phyloP scores from a whole-genome alignment of 2,329 filamentous ascomycete genomes.

The Aspergillus pseudoterreus region DNA sequence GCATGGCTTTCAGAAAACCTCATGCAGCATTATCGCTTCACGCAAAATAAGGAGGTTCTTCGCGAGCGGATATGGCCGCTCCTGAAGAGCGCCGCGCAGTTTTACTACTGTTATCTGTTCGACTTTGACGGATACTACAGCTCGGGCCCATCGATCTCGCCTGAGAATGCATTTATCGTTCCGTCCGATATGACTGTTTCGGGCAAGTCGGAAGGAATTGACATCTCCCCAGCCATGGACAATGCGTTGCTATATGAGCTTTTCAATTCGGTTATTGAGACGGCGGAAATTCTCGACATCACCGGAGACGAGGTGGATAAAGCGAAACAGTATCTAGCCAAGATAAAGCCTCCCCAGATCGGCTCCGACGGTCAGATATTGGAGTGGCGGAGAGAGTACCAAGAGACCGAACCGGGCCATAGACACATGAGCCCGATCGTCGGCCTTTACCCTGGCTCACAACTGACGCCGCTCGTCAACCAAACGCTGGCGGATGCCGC shows the following conservation, averaged over 20 bases:
- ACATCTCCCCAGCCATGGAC: constrained; percentile 42
- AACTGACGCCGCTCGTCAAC: constrained; percentile 32
- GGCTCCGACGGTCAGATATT: constrained; percentile 24
- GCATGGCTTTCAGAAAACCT: constrained; percentile 60
- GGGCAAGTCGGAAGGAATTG: constrained; percentile 3
- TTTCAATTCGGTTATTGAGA: constrained; percentile 13
- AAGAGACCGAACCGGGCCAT: constrained; percentile 45
- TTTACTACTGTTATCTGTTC: constrained; percentile 11
- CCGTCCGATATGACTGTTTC: constrained; percentile 3
- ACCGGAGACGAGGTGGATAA: constrained; percentile 5
- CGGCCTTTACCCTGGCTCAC: constrained; percentile 44
- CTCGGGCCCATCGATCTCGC: constrained; percentile 16
- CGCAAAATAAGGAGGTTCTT: constrained; percentile 18
- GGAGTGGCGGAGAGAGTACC: constrained; percentile 34
- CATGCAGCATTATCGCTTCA: constrained; percentile 55
- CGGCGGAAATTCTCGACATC: not conserved
- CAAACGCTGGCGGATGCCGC: constrained; percentile 23
- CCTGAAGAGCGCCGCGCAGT: constrained; percentile 9
- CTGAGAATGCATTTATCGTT: constrained; percentile 16
- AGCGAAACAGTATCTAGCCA: constrained; percentile 1
- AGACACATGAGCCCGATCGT: constrained; percentile 51
- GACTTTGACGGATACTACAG: constrained; percentile 4
- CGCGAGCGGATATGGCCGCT: constrained; percentile 11
- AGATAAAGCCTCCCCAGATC: constrained; percentile 15
- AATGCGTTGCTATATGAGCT: constrained; percentile 40